A percentile compares a stretch with the other conserved stretches of the same genome.
Evolutionary conservation across 768 basidiomycete genomes (phyloP).

Genomic region (Candolleomyces aberdarensis): DNA sequence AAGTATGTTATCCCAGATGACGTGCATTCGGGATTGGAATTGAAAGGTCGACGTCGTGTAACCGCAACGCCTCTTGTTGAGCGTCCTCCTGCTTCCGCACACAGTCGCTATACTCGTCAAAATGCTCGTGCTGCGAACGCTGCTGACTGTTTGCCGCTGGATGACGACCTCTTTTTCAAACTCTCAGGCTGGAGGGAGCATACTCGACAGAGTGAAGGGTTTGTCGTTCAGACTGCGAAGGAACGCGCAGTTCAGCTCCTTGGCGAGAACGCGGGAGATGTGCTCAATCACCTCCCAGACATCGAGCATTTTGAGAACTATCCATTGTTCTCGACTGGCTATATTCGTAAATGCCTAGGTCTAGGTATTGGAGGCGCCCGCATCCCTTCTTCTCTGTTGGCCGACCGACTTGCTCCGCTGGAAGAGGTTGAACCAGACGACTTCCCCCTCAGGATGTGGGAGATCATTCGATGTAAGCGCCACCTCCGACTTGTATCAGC

Average conservation of each 20-base stretch:
- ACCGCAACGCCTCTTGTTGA: not conserved
- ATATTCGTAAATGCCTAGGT: slow-evolving; percentile 4
- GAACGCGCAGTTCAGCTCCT: slow-evolving; percentile 1
- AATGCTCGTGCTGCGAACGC: no score
- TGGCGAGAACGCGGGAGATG: not conserved
- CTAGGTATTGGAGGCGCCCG: not conserved
- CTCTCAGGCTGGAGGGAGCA: slow-evolving; percentile 11
- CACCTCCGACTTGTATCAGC: not conserved
- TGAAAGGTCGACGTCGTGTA: not conserved
- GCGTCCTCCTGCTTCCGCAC: not conserved
- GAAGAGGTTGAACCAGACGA: not conserved
- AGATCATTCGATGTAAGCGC: slow-evolving; percentile 2
- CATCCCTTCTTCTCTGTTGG: not conserved
- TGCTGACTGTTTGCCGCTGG: no score
- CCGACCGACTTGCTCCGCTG: not conserved
- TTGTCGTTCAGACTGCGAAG: slow-evolving; percentile 1
- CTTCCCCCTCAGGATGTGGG: not conserved
- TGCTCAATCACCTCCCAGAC: slow-evolving; percentile 6
- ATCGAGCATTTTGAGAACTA: not conserved
- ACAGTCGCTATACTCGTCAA: no score
- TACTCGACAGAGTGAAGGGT: not conserved
- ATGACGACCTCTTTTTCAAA: slow-evolving; percentile 5
- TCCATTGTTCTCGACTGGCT: not conserved
- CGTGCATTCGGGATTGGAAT: not conserved
- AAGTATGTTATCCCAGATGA: not conserved